Base-by-base conservation (phyloP, 306 rosid species). In the Alnus rubra region DNA sequence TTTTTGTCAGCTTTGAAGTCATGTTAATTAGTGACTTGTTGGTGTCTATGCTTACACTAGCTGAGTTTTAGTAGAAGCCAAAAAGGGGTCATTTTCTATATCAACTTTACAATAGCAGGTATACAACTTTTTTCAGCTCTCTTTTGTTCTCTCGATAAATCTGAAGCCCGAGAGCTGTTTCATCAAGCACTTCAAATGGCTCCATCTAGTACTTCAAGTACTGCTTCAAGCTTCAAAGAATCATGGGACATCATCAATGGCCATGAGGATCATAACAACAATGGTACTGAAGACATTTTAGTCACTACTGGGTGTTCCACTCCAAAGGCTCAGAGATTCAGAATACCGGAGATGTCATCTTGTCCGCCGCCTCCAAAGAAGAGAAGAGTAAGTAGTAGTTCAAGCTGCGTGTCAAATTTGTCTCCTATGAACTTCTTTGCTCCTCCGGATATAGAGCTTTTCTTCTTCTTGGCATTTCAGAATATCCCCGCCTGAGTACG, bases 301-400 rank as follows among this genome's bases (percentile, higher is more conserved):
- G 73, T 80, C 28, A 23, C 28, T 68, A 75, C 72, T 59, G 89
- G 75, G 0, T 89, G 86, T 64, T 80, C 74, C 65, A 90, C 93
- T 47, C 93, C 93, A 33, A 89, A 89, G 81, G 90, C 79, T 12
- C 74, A 82, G 19, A 87, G 86, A 70, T 82, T 76, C 82, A 82
- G 83, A 74, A 86, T 89, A 79, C 91, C 93, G 2, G 81, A 84
- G 49, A 3, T 71, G 14, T 71, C 80, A 23, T 75, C 87, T 18
- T 89, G 93, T 71, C 93, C 91, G 74, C 86, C 93, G 10, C 84
- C 91, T 78, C 93, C 93, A 67, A 90, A 86, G 86, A 90, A 90
- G 81, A 80, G 83, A 80, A 86, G 74, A 75, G 80, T 84, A 74
- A 59, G 7, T 50, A 12, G 1, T 49, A 50, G 74, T 37, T 49